Evolutionary conservation across 352 stramenopile genomes (phyloP).

Genomic region (Phytophthora sp.): DNA sequence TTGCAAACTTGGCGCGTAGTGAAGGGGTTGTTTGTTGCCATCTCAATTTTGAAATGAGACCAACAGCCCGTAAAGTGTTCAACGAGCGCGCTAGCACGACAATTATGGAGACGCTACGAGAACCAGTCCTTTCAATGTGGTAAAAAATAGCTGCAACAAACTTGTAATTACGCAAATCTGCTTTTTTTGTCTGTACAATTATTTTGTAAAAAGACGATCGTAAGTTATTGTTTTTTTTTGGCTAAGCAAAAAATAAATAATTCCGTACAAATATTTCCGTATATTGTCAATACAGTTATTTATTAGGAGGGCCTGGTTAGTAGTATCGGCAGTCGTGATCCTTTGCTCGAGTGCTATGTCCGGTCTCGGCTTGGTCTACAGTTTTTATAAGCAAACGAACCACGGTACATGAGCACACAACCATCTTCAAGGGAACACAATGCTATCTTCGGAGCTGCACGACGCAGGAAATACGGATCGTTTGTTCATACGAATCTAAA

Average conservation of each 20-base stretch:
- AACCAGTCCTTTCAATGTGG: neutral
- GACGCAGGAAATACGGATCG: too few relatives aligned
- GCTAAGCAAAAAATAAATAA: constrained; percentile 2
- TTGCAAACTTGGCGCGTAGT: neutral
- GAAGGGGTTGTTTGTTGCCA: constrained; percentile 7
- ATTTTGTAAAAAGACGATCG: too few relatives aligned
- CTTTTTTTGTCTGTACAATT: neutral
- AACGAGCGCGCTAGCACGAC: too few relatives aligned
- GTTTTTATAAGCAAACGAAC: too few relatives aligned
- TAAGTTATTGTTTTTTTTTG: too few relatives aligned
- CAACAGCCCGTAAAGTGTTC: neutral
- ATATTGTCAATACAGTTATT: constrained; percentile 3
- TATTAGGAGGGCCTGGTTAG: neutral
- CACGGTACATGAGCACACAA: too few relatives aligned
- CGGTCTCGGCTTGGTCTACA: too few relatives aligned
- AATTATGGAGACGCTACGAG: neutral
- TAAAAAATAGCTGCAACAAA: neutral
- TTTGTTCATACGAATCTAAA: too few relatives aligned
- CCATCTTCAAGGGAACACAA: too few relatives aligned
- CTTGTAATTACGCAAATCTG: neutral
- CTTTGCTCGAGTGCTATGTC: too few relatives aligned
- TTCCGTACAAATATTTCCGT: constrained; percentile 7
- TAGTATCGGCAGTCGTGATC: neutral
- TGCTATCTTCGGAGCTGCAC: too few relatives aligned
- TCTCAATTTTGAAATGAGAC: constrained; percentile 3